Evolutionary conservation across 2,329 filamentous ascomycete species (phyloP).

Genomic region (Ophiostoma fasciatum): DNA sequence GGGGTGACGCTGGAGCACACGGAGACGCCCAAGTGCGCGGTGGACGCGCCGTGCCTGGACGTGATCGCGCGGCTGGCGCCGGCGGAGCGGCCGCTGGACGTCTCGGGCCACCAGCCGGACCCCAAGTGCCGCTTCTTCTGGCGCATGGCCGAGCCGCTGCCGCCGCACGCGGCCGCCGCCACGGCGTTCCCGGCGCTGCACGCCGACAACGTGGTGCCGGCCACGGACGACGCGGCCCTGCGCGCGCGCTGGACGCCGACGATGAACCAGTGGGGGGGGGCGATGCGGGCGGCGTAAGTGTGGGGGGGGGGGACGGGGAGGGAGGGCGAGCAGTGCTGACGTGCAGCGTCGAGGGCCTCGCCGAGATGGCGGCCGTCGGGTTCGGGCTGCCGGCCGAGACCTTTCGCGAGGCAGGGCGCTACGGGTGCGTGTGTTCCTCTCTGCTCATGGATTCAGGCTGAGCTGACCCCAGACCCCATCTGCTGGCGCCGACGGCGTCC

Average conservation of each 20-base stretch:
- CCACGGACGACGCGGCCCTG: conserved; percentile 27
- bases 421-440: conserved; percentile 28
- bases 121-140: conserved; percentile 51
- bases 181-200: conserved; percentile 42
- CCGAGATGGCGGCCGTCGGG: conserved; percentile 43
- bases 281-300: conserved; percentile 45
- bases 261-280: conserved; percentile 42
- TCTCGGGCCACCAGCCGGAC: conserved; percentile 39
- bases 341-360: conserved; percentile 34
- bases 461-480: conserved; percentile 31
- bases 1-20: conserved; percentile 49
- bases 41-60: conserved; percentile 43
- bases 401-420: conserved; percentile 39
- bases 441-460: neutral
- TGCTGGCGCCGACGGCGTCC: conserved; percentile 45
- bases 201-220: conserved; percentile 37
- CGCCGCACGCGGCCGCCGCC: conserved; percentile 22
- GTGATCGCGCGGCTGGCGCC: conserved; percentile 40
- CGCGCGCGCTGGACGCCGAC: conserved; percentile 34
- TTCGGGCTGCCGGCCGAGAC: conserved; percentile 36
- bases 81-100: conserved; percentile 41
- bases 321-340: too few relatives aligned
- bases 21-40: conserved; percentile 48
- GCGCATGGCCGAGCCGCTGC: conserved; percentile 39
- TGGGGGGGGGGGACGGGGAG: too few relatives aligned